Conservation (phyloP, 495 filamentous ascomycete species). For the Aspergillus sclerotioniger region DNA sequence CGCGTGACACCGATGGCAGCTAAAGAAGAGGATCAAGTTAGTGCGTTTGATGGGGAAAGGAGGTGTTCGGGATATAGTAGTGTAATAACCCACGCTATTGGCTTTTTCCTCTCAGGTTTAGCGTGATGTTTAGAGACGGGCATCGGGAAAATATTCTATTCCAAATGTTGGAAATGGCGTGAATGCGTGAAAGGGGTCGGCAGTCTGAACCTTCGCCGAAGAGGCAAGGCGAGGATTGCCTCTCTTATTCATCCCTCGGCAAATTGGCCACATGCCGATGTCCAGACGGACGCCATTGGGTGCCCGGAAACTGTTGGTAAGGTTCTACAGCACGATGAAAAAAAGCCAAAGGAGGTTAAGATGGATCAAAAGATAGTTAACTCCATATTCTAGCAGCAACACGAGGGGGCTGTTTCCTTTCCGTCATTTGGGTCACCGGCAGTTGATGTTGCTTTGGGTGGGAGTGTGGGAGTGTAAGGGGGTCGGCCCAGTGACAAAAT, state of each 20-base stretch:
- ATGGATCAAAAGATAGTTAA: no score
- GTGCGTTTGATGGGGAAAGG: neutral
- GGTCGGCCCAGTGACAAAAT: no score
- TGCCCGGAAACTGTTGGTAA: no score
- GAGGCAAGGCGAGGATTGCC: neutral
- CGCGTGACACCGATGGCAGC: slow-evolving; percentile 35
- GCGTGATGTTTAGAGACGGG: slow-evolving; percentile 14
- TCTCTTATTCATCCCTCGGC: slow-evolving; percentile 6
- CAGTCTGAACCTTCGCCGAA: slow-evolving; percentile 3
- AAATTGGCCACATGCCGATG: neutral
- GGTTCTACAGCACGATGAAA: no score
- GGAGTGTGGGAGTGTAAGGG: no score
- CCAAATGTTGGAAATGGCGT: neutral
- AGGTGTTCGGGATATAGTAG: neutral
- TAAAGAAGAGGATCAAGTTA: slow-evolving; percentile 5
- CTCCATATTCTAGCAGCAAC: no score
- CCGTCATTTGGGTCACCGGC: no score
- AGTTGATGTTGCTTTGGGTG: no score
- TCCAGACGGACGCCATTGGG: no score
- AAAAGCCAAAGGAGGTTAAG: no score
- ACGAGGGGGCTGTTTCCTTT: no score
- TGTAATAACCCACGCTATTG: slow-evolving; percentile 28
- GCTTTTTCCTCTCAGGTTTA: slow-evolving; percentile 27
- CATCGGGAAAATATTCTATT: neutral
- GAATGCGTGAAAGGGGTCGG: neutral